Evolutionary conservation across 2,329 filamentous ascomycete species (phyloP).

Genomic region (Colletotrichum godetiae): DNA sequence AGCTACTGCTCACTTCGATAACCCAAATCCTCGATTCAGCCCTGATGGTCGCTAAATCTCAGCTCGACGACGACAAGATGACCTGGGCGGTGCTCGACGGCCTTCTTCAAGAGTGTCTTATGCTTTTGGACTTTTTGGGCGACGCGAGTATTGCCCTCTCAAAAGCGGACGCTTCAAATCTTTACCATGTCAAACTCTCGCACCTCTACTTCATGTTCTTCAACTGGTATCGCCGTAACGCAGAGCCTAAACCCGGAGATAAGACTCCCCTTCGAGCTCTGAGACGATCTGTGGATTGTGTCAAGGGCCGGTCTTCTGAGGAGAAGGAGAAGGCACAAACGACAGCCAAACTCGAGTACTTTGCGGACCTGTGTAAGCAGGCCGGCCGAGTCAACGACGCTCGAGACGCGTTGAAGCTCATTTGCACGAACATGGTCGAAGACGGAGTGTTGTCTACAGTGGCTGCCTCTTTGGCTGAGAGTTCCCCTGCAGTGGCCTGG

Average conservation of each 20-base stretch:
- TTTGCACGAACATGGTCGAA: constrained; percentile 71
- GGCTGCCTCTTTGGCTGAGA: constrained; percentile 58
- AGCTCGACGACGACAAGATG: constrained; percentile 59
- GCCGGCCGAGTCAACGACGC: constrained; percentile 67
- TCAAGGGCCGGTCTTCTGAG: constrained; percentile 62
- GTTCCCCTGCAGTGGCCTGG: constrained; percentile 66
- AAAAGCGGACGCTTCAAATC: constrained; percentile 46
- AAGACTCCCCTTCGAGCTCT: constrained; percentile 65
- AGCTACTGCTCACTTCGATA: constrained; percentile 63
- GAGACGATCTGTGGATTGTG: constrained; percentile 71
- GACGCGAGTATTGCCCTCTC: constrained; percentile 44
- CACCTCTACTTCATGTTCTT: constrained; percentile 75
- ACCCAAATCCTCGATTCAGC: constrained; percentile 70
- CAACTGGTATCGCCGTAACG: constrained; percentile 42
- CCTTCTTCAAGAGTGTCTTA: constrained; percentile 66
- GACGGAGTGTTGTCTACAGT: constrained; percentile 67
- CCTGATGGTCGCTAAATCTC: constrained; percentile 65
- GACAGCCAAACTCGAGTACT: constrained; percentile 72
- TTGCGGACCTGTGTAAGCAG: constrained; percentile 70
- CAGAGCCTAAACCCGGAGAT: constrained; percentile 52
- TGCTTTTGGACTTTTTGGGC: constrained; percentile 64
- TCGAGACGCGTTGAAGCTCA: constrained; percentile 66
- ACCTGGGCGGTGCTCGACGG: constrained; percentile 68
- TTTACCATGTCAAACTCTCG: constrained; percentile 74
- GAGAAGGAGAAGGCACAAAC: constrained; percentile 72